Conservation (phyloP, 139 green algal species). For the Chlorella sorokiniana region DNA sequence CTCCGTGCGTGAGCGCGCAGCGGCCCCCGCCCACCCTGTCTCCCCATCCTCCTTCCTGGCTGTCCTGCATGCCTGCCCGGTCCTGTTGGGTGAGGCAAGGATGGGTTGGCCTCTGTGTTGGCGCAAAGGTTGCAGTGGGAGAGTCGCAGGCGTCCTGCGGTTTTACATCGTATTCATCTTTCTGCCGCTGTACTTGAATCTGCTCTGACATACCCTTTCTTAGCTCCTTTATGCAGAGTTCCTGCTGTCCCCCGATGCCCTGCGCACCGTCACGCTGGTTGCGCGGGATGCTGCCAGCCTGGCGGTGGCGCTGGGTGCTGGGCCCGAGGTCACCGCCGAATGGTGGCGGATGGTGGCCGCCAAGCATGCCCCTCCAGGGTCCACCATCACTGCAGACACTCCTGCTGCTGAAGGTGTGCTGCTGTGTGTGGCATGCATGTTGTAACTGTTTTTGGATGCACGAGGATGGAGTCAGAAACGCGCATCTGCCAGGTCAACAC, state of each 20-base stretch:
- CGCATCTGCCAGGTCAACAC: no score
- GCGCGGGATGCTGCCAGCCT: background rate
- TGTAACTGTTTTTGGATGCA: background rate
- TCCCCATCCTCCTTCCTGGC: background rate
- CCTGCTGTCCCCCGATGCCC: background rate
- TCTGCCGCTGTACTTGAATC: no score
- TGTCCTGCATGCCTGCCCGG: background rate
- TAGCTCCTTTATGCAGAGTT: background rate
- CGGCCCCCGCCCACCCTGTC: background rate
- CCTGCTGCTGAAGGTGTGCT: background rate
- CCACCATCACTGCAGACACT: background rate
- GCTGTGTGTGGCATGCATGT: background rate
- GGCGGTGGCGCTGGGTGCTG: background rate
- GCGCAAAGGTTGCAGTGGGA: no score
- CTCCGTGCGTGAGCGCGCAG: background rate
- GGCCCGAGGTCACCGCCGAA: background rate
- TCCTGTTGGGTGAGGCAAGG: background rate
- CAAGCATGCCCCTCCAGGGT: background rate
- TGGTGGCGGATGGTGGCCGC: background rate
- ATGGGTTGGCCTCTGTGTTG: no score
- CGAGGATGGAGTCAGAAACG: no score
- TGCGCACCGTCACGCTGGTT: background rate
- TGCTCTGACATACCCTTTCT: background rate
- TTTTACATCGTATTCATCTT: no score
- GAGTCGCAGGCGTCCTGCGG: no score